Conservation (phyloP, 2,329 filamentous ascomycete species). For the Venturiaceae sp. region DNA sequence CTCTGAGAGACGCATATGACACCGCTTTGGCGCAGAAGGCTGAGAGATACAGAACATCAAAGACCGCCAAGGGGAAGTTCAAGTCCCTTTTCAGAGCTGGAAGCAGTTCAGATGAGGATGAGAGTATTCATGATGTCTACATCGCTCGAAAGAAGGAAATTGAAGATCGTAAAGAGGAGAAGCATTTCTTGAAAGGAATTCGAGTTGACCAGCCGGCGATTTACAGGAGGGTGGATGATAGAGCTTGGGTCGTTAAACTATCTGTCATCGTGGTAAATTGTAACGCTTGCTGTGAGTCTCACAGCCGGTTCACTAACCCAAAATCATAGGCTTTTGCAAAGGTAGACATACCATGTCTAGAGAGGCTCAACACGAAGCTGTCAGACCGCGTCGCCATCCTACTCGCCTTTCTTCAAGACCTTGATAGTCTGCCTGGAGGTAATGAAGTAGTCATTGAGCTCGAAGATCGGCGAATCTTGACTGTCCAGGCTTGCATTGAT, state of each 20-base stretch:
- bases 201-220: not conserved
- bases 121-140: not conserved
- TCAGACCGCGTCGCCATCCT: not conserved
- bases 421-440: not conserved
- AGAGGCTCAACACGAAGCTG: not conserved
- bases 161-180: not conserved
- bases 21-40: not conserved
- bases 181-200: not conserved
- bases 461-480: not conserved
- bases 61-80: not conserved
- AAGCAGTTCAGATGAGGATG: not conserved
- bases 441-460: not conserved
- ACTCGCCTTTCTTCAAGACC: not conserved
- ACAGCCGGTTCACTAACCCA: no score
- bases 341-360: not conserved
- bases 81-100: not conserved
- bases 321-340: not conserved
- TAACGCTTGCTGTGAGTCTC: no score
- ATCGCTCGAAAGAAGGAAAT: not conserved
- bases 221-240: not conserved
- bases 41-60: not conserved
- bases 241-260: not conserved
- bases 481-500: not conserved
- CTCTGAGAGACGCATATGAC: not conserved
- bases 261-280: no score